Evolutionary conservation across 345 rosid species (phyloP).

Genomic region (Orychophragmus violaceus): DNA sequence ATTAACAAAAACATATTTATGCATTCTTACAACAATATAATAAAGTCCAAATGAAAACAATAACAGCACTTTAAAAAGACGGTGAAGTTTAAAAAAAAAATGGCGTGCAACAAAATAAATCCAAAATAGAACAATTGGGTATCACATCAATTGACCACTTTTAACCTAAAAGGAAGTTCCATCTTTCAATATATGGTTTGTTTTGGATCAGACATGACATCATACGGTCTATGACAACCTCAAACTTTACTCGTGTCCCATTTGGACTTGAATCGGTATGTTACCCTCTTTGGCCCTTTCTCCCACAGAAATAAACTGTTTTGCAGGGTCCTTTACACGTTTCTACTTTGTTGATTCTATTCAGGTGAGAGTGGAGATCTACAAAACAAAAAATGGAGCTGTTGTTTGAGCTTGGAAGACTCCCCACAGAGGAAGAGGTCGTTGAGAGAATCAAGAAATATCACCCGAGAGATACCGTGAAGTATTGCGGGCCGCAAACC

Average conservation of each 20-base stretch:
- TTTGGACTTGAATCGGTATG: conserved; percentile 91
- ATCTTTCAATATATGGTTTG: conserved; percentile 77
- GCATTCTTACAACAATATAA: too few species aligned
- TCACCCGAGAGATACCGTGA: conserved; percentile 79
- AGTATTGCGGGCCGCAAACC: conserved; percentile 67
- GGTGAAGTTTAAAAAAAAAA: too few species aligned
- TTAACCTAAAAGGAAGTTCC: conserved; percentile 66
- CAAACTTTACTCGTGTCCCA: conserved; percentile 78
- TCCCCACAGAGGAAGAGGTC: conserved; percentile 71
- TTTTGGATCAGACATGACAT: conserved; percentile 97
- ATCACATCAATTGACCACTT: conserved; percentile 87
- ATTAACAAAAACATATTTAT: too few species aligned
- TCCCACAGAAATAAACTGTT: neutral
- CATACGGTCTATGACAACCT: conserved; percentile 78
- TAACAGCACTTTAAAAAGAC: too few species aligned
- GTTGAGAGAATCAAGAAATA: conserved; percentile 51
- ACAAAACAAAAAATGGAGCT: conserved; percentile 64
- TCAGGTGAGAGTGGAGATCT: conserved; percentile 79
- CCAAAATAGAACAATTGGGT: too few species aligned
- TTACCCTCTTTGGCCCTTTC: conserved; percentile 9
- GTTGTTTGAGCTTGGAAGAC: conserved; percentile 54
- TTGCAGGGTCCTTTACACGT: neutral
- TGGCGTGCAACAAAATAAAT: too few species aligned
- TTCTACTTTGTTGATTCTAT: conserved; percentile 1
- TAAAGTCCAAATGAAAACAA: too few species aligned